phyloP scores from a whole-genome alignment of 306 rosid genomes.

The Rosa rugosa region DNA sequence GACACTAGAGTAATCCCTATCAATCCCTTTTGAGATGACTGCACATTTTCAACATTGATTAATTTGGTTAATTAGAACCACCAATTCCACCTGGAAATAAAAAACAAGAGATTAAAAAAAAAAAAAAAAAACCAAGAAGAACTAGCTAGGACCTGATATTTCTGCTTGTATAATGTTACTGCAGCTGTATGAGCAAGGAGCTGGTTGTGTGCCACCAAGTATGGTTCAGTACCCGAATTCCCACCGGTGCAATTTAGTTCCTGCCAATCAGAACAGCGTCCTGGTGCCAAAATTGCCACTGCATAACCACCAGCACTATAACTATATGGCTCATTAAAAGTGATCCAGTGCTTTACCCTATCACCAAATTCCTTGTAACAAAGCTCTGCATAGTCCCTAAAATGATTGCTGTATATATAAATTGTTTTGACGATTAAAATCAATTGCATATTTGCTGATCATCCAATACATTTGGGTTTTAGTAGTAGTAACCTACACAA shows the following conservation, averaged over 20 bases:
- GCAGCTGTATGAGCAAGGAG: constrained; percentile 66
- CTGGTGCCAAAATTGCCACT: constrained; percentile 22
- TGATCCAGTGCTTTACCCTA: constrained; percentile 62
- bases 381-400: constrained; percentile 48
- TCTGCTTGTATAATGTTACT: constrained; percentile 40
- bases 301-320: constrained; percentile 37
- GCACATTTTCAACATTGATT: background rate
- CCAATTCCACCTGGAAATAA: background rate
- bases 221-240: constrained; percentile 57
- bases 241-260: constrained; percentile 44
- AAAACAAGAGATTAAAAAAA: background rate
- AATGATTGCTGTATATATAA: constrained; percentile 32
- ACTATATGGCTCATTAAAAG: constrained; percentile 49
- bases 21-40: constrained; percentile 25
- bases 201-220: constrained; percentile 49
- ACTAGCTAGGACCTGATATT: constrained; percentile 28
- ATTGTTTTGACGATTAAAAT: background rate
- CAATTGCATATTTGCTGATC: background rate
- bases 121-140: background rate
- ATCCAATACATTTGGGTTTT: background rate
- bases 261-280: constrained; percentile 49
- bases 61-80: background rate
- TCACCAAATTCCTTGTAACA: constrained; percentile 60
- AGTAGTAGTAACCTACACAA: constrained; percentile 38
- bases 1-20: constrained; percentile 30